Evolutionary conservation across 345 rosid genomes (phyloP).

Genomic region (sweet orange (Citrus sinensis)): DVS_A1.0 CM039166.1:17007001-17007500

Average conservation of each 20-base stretch:
- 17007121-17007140: conserved; percentile 96
- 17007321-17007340: conserved; percentile 94
- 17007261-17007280: conserved; percentile 97
- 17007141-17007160: conserved; percentile 91
- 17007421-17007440: conserved; percentile 99
- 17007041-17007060: background rate
- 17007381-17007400: conserved; percentile 93
- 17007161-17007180: conserved; percentile 74
- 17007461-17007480: conserved; percentile 55
- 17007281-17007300: conserved; percentile 94
- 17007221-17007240: conserved; percentile 85
- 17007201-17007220: conserved; percentile 56
- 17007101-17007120: conserved; percentile 16
- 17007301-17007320: conserved; percentile 77
- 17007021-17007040: background rate
- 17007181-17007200: conserved; percentile 95
- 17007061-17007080: background rate
- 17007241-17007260: conserved; percentile 97
- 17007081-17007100: conserved; percentile 5
- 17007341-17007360: conserved; percentile 75
- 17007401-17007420: conserved; percentile 89
- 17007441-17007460: conserved; percentile 86
- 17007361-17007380: conserved; percentile 98
- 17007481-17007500: conserved; percentile 95
- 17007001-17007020: background rate